A percentile compares a stretch with the other conserved stretches of the same genome.
These are phyloP conservation scores for Arthrinium puccinioides DNA, from an alignment of 2,329 filamentous ascomycete species.

Conservation along the genomic window DNA sequence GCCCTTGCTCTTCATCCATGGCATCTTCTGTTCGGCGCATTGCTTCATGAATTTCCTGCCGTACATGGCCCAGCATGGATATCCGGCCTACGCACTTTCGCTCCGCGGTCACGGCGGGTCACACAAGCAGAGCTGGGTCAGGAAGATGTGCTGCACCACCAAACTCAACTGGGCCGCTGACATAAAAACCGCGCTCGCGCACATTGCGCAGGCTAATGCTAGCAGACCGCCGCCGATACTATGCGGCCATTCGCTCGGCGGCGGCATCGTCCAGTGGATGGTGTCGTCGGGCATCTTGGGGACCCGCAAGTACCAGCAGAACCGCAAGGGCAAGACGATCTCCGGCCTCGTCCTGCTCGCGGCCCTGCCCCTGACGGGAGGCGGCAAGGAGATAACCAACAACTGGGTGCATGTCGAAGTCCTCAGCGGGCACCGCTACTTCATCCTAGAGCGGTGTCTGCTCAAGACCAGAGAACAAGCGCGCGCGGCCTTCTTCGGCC, in stretches of 20 bases:
- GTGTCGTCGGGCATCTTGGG: not conserved
- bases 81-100: constrained; percentile 6
- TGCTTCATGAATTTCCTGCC: constrained; percentile 6
- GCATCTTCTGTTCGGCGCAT: constrained; percentile 6
- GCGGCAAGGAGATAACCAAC: constrained; percentile 3
- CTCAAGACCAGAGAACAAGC: constrained; percentile 4
- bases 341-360: constrained; percentile 7
- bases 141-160: constrained; percentile 5
- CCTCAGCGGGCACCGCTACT: not conserved
- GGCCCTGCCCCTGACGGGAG: constrained; percentile 5
- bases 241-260: constrained; percentile 7
- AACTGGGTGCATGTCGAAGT: constrained; percentile 4
- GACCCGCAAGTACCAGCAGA: not conserved
- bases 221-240: constrained; percentile 3
- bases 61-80: constrained; percentile 6
- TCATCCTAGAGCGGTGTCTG: constrained; percentile 3
- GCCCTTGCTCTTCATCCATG: constrained; percentile 8
- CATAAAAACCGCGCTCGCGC: not conserved
- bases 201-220: not conserved
- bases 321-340: not conserved
- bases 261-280: constrained; percentile 6
- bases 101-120: constrained; percentile 7
- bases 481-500: constrained; percentile 7
- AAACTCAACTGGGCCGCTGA: constrained; percentile 4
- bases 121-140: not conserved